Evolutionary conservation across 1,139 yeast species (phyloP).

Genomic region (Geotrichum klebahnii): DNA sequence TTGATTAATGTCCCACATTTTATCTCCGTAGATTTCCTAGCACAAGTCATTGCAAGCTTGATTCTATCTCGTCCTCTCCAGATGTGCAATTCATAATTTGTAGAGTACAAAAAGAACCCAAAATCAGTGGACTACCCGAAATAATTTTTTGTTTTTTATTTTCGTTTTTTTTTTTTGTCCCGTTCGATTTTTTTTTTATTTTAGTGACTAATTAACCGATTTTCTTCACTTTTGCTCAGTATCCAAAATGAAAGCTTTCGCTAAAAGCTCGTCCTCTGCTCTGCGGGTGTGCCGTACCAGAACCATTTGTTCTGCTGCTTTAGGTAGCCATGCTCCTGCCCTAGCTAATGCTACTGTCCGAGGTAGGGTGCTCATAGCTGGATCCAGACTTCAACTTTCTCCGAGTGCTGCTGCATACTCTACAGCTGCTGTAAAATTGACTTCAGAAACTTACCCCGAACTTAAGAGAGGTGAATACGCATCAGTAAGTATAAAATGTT

Average conservation of each 20-base stretch:
- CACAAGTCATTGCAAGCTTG: no score
- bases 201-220: no score
- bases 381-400: not conserved
- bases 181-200: not conserved
- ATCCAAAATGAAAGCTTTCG: slow-evolving; percentile 8
- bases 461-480: slow-evolving; percentile 28
- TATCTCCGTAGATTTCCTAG: no score
- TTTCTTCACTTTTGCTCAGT: no score
- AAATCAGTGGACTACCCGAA: no score
- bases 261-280: slow-evolving; percentile 1
- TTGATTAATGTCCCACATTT: no score
- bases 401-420: not conserved
- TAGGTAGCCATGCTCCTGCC: not conserved
- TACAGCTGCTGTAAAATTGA: slow-evolving; percentile 28
- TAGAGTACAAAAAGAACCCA: no score
- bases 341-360: not conserved
- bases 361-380: not conserved
- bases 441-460: slow-evolving; percentile 34
- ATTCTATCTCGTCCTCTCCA: no score
- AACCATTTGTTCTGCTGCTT: not conserved
- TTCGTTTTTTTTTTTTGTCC: not conserved
- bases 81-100: no score
- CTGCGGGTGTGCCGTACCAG: slow-evolving; percentile 1
- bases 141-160: not conserved
- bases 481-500: not conserved